Percentiles rank a stretch among this genome's conserved stretches.
Conservation (phyloP, 2,329 filamentous ascomycete genomes). For the Phyllosticta capitalensis region DNA sequence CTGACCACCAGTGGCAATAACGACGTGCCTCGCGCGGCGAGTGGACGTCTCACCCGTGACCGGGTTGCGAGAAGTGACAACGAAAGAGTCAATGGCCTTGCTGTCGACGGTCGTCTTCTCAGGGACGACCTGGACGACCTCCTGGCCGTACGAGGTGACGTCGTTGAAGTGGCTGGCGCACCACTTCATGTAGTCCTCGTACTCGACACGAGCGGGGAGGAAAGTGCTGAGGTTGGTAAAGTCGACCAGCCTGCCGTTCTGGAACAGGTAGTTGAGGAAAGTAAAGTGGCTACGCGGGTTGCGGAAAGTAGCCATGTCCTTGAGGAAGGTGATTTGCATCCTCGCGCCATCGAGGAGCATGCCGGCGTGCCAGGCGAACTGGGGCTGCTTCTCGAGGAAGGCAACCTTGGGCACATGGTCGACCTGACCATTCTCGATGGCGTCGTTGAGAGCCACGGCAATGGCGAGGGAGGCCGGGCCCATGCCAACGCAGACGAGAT, state of each 20-base stretch:
- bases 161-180: conserved; percentile 70
- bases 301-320: conserved; percentile 83
- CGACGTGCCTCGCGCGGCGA: conserved; percentile 56
- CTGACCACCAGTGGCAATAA: conserved; percentile 58
- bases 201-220: conserved; percentile 75
- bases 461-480: conserved; percentile 85
- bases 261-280: conserved; percentile 87
- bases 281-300: conserved; percentile 88
- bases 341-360: conserved; percentile 89
- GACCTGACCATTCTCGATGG: conserved; percentile 32
- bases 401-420: conserved; percentile 57
- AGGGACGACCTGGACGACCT: conserved; percentile 64
- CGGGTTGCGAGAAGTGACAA: conserved; percentile 54
- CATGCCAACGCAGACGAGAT: conserved; percentile 86
- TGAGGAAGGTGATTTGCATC: conserved; percentile 98
- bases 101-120: conserved; percentile 39
- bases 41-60: conserved; percentile 46
- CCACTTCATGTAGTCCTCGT: conserved; percentile 93
- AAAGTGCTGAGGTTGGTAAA: conserved; percentile 91
- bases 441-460: conserved; percentile 79
- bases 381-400: conserved; percentile 76
- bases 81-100: conserved; percentile 53
- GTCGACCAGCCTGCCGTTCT: conserved; percentile 69
- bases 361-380: conserved; percentile 87
- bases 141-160: conserved; percentile 65